These are phyloP conservation scores for Fonsecaea multimorphosa DNA, from an alignment of 2,329 filamentous ascomycete genomes.

Conservation along the genomic window DNA sequence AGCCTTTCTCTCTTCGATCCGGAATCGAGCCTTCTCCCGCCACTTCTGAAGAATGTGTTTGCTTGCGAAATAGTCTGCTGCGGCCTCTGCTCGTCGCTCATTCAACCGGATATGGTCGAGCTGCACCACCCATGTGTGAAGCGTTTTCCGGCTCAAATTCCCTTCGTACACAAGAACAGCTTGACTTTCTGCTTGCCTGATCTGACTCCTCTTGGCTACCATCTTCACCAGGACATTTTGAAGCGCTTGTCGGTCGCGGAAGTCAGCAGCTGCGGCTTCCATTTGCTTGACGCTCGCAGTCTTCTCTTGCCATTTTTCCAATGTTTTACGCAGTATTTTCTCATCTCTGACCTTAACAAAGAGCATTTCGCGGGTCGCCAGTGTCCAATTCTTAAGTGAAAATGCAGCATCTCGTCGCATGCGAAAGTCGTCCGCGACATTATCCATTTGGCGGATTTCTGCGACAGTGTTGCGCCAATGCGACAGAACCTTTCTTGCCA, in stretches of 20 bases:
- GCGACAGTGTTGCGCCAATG: constrained; percentile 26
- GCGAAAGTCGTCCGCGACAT: constrained; percentile 23
- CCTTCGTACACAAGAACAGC: constrained; percentile 25
- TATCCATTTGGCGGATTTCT: constrained; percentile 24
- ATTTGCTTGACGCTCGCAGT: constrained; percentile 21
- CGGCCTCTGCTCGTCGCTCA: constrained; percentile 28
- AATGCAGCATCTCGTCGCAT: constrained; percentile 19
- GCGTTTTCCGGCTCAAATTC: constrained; percentile 20
- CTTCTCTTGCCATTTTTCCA: constrained; percentile 27
- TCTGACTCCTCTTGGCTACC: constrained; percentile 15
- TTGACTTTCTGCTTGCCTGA: constrained; percentile 21
- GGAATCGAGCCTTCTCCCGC: constrained; percentile 18
- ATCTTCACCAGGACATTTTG: constrained; percentile 23
- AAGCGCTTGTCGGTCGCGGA: constrained; percentile 21
- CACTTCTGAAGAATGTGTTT: constrained; percentile 29
- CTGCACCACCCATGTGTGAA: constrained; percentile 26
- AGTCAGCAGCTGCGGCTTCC: constrained; percentile 26
- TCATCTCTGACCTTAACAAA: constrained; percentile 26
- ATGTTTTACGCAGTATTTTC: constrained; percentile 14
- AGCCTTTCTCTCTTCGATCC: constrained; percentile 19
- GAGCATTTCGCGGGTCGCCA: constrained; percentile 31
- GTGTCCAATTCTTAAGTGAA: constrained; percentile 26
- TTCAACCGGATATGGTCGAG: constrained; percentile 21
- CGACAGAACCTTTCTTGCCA: constrained; percentile 23
- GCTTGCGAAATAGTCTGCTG: constrained; percentile 32